Evolutionary conservation across 768 basidiomycete genomes (phyloP), one percentile per base, ranked within the genome.

Genomic region (Artomyces pyxidatus): DNA sequence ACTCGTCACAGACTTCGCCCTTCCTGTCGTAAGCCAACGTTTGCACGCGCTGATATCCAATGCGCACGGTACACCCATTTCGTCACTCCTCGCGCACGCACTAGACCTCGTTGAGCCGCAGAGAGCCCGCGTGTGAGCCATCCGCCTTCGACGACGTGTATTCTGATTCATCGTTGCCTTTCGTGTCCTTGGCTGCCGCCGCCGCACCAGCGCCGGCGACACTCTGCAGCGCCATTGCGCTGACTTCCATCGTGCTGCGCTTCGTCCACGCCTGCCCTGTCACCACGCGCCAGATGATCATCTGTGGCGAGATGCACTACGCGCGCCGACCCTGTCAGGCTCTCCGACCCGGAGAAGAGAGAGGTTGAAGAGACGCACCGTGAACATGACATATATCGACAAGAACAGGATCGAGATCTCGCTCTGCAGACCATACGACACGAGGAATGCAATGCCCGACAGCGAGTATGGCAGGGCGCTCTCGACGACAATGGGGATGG

Each of bases 371-470:
- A 29, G n/a, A 42, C 54, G 19, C 46, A 58, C 58, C 37, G 52
- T 52, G 46, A 56, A 48, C 50, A 53, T 56, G 28, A 40, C 55
- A 27, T 53, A 58, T 23, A 54, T 47, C 43, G 57, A 48, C 17
- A 49, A 42, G 16, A 61, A 56, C 23, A 58, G 38, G 38, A 57
- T 52, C 14, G 53, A 30, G 12, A 48, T 48, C 21, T 51, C 53
- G 50, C 45, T 51, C 29, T 49, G 42, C 11, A 50, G 30, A 2
- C 46, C 59, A 26, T 55, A 59, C 29, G 57, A 47, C 37, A 61
- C 49, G 42, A 59, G 45, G 54, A 56, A 59, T 30, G 51, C 52
- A 27, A 61, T 25, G 22, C 56, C 60, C 7, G 47, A 39, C n/a
- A 50, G 29, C 12, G 55, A 43, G 45, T 59, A 61, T 26, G 59